phyloP scores from a whole-genome alignment of 1,284 basidiomycete species.

The Amylostereum chailletii region DNA sequence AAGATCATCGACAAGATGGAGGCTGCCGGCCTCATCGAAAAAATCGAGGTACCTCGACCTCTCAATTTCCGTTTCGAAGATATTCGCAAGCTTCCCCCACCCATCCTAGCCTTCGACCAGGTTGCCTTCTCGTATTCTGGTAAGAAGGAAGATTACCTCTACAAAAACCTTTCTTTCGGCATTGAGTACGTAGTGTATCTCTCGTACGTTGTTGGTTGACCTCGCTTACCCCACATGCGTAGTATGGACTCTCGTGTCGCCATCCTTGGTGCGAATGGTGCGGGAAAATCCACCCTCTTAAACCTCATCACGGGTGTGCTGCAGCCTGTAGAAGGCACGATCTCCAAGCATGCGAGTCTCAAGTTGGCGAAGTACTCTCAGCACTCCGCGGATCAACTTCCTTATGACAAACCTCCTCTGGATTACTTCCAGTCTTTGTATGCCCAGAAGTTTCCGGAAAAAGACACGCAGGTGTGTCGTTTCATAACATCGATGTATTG shows the following conservation, averaged over 20 bases:
- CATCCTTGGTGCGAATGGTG: constrained; percentile 97
- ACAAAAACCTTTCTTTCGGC: constrained; percentile 87
- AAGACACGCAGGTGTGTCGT: constrained; percentile 60
- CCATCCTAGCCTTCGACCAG: constrained; percentile 92
- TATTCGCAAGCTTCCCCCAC: constrained; percentile 88
- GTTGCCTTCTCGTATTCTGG: constrained; percentile 96
- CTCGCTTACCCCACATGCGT: background rate
- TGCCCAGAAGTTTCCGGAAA: constrained; percentile 84
- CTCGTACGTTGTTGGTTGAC: background rate
- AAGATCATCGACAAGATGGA: constrained; percentile 99
- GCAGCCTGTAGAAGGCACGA: constrained; percentile 76
- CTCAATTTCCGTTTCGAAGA: constrained; percentile 96
- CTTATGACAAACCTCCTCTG: constrained; percentile 87
- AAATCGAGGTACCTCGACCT: constrained; percentile 66
- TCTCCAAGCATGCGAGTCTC: constrained; percentile 83
- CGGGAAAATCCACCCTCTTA: constrained; percentile 95
- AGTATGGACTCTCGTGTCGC: constrained; percentile 95
- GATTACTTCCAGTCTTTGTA: constrained; percentile 90
- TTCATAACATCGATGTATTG: constrained; percentile 4
- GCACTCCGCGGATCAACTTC: constrained; percentile 97
- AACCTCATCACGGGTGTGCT: constrained; percentile 88
- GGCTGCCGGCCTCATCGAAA: constrained; percentile 95
- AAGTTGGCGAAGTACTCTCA: constrained; percentile 98
- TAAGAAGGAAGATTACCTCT: constrained; percentile 81
- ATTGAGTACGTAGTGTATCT: constrained; percentile 63